Conservation (phyloP, 768 basidiomycete species). For the Boletus subparvulus region DNA sequence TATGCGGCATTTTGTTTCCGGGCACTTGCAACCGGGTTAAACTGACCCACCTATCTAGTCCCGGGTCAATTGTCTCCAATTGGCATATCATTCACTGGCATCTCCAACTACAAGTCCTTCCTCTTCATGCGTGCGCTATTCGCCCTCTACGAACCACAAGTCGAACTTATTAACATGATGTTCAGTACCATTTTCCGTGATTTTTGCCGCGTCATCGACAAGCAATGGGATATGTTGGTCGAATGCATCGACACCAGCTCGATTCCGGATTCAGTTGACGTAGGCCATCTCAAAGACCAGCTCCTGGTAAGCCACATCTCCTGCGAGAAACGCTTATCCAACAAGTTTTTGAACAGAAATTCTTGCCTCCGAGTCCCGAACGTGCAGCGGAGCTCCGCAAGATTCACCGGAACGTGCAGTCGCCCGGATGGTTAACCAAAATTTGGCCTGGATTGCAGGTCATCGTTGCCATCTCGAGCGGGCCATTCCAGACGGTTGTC, state of each 20-base stretch:
- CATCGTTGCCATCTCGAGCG: slow-evolving; percentile 23
- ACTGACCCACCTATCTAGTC: slow-evolving; percentile 4
- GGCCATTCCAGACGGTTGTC: slow-evolving; percentile 21
- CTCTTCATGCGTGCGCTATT: slow-evolving; percentile 25
- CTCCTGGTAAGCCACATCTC: neutral
- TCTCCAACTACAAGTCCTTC: slow-evolving; percentile 22
- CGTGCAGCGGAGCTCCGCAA: slow-evolving; percentile 18
- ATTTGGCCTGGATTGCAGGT: slow-evolving; percentile 19
- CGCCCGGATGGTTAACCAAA: slow-evolving; percentile 20
- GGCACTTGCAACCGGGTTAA: neutral
- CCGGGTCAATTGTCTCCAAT: slow-evolving; percentile 17
- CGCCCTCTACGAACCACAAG: slow-evolving; percentile 20
- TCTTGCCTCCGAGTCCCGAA: slow-evolving; percentile 15
- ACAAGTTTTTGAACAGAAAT: slow-evolving; percentile 5
- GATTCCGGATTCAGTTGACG: slow-evolving; percentile 15
- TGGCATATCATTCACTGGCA: slow-evolving; percentile 17
- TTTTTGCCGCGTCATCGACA: slow-evolving; percentile 18
- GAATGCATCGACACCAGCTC: slow-evolving; percentile 17
- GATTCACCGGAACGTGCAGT: slow-evolving; percentile 1
- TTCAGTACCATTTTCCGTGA: slow-evolving; percentile 23
- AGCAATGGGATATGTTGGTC: slow-evolving; percentile 22
- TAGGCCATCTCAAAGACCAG: slow-evolving; percentile 13
- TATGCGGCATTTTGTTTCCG: neutral
- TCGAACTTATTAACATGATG: slow-evolving; percentile 23
- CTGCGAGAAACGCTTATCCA: neutral